phyloP scores from a whole-genome alignment of 805 yeast species.

The Kuraishia hungarica region DNA sequence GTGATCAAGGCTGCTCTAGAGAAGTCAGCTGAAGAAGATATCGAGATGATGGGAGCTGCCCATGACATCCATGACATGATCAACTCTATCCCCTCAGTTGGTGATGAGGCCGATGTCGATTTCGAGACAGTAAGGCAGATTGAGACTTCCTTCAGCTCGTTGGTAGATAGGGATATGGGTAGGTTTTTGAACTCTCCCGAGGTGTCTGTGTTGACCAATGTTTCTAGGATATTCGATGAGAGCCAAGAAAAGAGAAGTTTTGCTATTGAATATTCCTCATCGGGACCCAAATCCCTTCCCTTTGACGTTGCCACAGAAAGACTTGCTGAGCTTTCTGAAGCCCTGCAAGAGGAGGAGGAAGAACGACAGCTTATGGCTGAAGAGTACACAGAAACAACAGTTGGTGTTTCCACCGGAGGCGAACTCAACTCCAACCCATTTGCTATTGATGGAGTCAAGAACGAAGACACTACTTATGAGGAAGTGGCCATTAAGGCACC shows the following conservation, averaged over 20 bases:
- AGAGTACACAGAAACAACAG: background rate
- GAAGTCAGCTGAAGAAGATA: slow-evolving; percentile 26
- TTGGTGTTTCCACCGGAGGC: background rate
- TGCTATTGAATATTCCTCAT: background rate
- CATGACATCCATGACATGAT: background rate
- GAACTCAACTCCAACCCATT: background rate
- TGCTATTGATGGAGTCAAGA: background rate
- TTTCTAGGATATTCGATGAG: background rate
- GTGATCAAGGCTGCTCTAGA: slow-evolving; percentile 37
- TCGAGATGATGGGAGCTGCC: slow-evolving; percentile 6
- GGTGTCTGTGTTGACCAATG: background rate
- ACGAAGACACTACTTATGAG: background rate
- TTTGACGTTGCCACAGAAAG: background rate
- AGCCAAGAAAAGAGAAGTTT: background rate
- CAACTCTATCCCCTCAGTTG: background rate
- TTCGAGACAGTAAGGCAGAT: background rate
- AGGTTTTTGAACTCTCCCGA: background rate
- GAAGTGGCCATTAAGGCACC: background rate
- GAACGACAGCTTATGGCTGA: background rate
- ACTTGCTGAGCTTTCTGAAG: background rate
- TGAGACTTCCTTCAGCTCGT: background rate
- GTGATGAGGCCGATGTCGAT: background rate
- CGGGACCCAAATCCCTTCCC: background rate
- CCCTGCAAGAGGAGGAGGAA: background rate
- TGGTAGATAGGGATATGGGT: background rate